phyloP scores from a whole-genome alignment of 78 protist genomes.

The Dictyostelium capitatum region DNA sequence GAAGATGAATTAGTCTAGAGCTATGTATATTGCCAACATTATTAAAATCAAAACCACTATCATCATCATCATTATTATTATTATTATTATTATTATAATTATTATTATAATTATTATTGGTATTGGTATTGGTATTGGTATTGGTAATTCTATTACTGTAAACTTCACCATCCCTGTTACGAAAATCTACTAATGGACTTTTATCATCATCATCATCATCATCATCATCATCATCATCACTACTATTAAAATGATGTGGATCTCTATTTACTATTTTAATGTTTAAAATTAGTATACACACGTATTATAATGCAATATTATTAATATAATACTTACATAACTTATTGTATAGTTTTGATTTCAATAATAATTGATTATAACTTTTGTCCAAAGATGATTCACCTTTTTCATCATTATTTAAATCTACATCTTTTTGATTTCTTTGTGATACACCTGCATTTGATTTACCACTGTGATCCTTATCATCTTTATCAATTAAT shows the following conservation, averaged over 20 bases:
- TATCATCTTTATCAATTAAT: not conserved
- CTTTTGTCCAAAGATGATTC: constrained; percentile 14
- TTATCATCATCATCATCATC: not conserved
- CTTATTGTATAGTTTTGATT: constrained; percentile 48
- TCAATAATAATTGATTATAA: not conserved
- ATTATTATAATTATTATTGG: not conserved
- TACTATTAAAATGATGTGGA: not conserved
- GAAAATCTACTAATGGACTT: not conserved
- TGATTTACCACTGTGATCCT: not conserved
- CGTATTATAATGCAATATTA: too few relatives aligned
- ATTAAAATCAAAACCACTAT: not conserved
- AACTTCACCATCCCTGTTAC: not conserved
- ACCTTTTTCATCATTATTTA: not conserved
- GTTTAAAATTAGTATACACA: not conserved
- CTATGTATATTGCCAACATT: not conserved
- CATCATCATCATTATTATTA: not conserved
- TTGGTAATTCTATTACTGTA: not conserved
- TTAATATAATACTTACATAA: constrained; percentile 11
- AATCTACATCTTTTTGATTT: constrained; percentile 45
- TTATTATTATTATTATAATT: not conserved
- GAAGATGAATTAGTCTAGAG: not conserved
- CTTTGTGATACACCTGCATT: constrained; percentile 39
- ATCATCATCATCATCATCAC: not conserved
- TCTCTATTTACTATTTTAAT: not conserved
- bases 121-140: too few relatives aligned